Evolutionary conservation across 257 asterid genomes (phyloP).

Genomic region (Asclepias syriaca): DNA sequence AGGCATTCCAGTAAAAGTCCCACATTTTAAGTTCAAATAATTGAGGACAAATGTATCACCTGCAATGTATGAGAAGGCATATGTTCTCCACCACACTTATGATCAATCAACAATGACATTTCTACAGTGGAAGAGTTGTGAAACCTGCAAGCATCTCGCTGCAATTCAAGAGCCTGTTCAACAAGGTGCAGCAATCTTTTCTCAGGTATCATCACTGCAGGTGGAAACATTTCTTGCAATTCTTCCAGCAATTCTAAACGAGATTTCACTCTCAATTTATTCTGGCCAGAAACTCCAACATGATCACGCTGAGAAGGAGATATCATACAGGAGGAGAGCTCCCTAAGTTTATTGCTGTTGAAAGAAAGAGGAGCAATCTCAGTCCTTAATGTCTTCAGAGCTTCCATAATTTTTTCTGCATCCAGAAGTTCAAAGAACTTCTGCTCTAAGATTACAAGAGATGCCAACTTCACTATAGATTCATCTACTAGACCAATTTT

Average conservation of each 20-base stretch:
- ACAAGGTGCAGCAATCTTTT: conserved; percentile 70
- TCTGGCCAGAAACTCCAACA: conserved; percentile 32
- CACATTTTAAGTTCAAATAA: background rate
- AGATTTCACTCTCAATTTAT: conserved; percentile 31
- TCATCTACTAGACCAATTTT: conserved; percentile 52
- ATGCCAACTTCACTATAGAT: conserved; percentile 47
- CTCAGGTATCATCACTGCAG: conserved; percentile 63
- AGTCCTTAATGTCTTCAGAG: conserved; percentile 71
- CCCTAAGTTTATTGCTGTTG: conserved; percentile 50
- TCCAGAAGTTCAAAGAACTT: conserved; percentile 62
- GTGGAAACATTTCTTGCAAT: conserved; percentile 68
- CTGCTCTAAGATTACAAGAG: conserved; percentile 71
- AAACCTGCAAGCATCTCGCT: conserved; percentile 61
- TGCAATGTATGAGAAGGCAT: conserved; percentile 75
- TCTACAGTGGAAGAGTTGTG: conserved; percentile 58
- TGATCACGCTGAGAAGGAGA: conserved; percentile 34
- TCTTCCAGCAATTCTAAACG: conserved; percentile 56
- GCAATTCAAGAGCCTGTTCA: conserved; percentile 81
- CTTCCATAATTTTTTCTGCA: conserved; percentile 59
- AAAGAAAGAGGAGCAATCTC: conserved; percentile 59
- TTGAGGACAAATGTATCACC: conserved; percentile 28
- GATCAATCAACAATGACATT: conserved; percentile 72
- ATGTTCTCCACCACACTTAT: conserved; percentile 68
- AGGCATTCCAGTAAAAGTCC: background rate
- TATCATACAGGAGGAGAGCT: conserved; percentile 53